Percentiles rank a stretch among this genome's conserved stretches.
Evolutionary conservation across 768 basidiomycete species (phyloP).

Genomic region (Daedaleopsis sinensis): DNA sequence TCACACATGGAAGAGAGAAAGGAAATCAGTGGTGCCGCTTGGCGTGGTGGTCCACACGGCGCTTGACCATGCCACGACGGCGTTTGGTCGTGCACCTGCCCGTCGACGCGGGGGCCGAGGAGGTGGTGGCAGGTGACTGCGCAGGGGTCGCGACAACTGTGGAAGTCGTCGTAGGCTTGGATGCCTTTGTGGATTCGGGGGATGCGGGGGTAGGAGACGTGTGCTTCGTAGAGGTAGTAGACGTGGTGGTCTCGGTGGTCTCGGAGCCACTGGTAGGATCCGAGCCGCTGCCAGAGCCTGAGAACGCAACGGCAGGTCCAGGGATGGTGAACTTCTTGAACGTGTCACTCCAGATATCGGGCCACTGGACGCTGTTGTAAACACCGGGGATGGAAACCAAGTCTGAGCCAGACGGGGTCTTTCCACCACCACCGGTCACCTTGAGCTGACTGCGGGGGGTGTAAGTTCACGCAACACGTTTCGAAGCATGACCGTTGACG

Average conservation of each 20-base stretch:
- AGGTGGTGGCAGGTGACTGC: conserved; percentile 10
- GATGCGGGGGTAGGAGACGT: conserved; percentile 13
- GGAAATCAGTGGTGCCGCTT: conserved; percentile 28
- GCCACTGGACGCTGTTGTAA: conserved; percentile 28
- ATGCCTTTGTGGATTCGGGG: conserved; percentile 8
- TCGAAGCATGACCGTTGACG: conserved; percentile 23
- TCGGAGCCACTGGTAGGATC: conserved; percentile 15
- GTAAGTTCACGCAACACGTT: not conserved
- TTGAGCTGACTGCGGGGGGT: conserved; percentile 27
- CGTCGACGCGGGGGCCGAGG: conserved; percentile 20
- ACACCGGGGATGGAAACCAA: conserved; percentile 31
- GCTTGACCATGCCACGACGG: conserved; percentile 25
- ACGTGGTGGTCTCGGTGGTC: conserved; percentile 3
- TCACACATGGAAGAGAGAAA: conserved; percentile 11
- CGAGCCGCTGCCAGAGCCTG: not conserved
- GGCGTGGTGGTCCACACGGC: conserved; percentile 23
- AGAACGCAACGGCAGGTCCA: conserved; percentile 27
- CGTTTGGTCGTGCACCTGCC: conserved; percentile 19
- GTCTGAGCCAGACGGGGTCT: conserved; percentile 24
- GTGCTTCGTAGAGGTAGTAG: conserved; percentile 8
- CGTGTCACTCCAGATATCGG: conserved; percentile 30
- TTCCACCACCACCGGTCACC: conserved; percentile 30
- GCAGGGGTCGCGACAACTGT: conserved; percentile 2
- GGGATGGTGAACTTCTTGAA: conserved; percentile 28
- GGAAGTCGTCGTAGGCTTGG: conserved; percentile 10